A percentile compares a stretch with the other conserved stretches of the same genome.
These are phyloP conservation scores for Fragosphaeria purpurea DNA, from an alignment of 2,329 filamentous ascomycete species.

Conservation along the genomic window DNA sequence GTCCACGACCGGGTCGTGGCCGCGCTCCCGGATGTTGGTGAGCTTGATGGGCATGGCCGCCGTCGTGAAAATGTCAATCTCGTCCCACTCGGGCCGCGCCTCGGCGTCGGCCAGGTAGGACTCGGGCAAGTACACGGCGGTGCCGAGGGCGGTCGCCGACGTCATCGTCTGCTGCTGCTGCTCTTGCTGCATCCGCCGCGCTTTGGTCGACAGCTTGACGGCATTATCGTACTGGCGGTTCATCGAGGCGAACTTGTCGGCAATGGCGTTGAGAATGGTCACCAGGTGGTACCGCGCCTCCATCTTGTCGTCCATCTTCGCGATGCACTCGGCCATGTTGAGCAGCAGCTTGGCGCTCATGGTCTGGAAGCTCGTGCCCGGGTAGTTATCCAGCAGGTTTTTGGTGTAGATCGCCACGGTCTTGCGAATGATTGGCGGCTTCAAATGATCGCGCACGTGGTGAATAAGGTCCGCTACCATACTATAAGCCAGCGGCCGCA, in stretches of 20 bases:
- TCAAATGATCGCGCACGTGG: conserved; percentile 83
- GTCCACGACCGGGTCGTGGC: conserved; percentile 81
- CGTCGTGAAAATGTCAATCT: conserved; percentile 77
- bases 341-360: conserved; percentile 97
- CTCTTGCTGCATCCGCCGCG: conserved; percentile 66
- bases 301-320: conserved; percentile 82
- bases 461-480: conserved; percentile 98
- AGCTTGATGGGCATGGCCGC: conserved; percentile 93
- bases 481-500: conserved; percentile 90
- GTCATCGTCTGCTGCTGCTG: conserved; percentile 27
- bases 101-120: conserved; percentile 78
- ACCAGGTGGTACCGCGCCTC: conserved; percentile 93
- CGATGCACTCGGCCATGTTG: conserved; percentile 98
- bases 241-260: conserved; percentile 97
- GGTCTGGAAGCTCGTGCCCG: conserved; percentile 96
- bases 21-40: conserved; percentile 79
- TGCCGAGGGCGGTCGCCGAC: conserved; percentile 29
- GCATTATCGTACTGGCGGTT: conserved; percentile 93
- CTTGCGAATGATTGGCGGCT: conserved; percentile 82
- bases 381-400: conserved; percentile 90
- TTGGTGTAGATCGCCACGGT: conserved; percentile 96
- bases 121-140: conserved; percentile 48
- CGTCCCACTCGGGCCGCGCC: conserved; percentile 83
- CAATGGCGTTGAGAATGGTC: conserved; percentile 95
- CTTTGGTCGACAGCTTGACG: conserved; percentile 86